Evolutionary conservation across 1,284 basidiomycete genomes (phyloP).

Genomic region (Naganishia albida): DNA sequence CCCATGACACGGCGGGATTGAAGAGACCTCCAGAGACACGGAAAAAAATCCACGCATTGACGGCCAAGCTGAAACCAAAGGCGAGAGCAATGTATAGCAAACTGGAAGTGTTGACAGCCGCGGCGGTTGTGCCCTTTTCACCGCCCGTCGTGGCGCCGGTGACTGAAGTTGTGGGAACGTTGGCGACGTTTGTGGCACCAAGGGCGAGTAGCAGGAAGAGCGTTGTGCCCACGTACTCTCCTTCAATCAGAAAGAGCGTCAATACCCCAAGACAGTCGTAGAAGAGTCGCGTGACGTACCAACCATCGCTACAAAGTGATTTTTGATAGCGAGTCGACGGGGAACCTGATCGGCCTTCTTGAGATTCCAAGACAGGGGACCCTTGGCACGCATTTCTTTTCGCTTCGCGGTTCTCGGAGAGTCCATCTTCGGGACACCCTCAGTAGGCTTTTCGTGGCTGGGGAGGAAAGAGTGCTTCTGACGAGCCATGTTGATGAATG

Average conservation of each 20-base stretch:
- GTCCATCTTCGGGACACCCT: background rate
- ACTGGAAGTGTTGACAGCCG: slow-evolving; percentile 44
- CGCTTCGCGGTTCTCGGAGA: background rate
- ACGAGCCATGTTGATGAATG: slow-evolving; percentile 9
- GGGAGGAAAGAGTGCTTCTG: slow-evolving; percentile 9
- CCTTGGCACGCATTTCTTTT: background rate
- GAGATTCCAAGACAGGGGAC: slow-evolving; percentile 37
- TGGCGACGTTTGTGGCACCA: slow-evolving; percentile 53
- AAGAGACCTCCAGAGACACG: slow-evolving; percentile 64
- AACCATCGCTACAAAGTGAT: slow-evolving; percentile 51
- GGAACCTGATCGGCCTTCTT: slow-evolving; percentile 38
- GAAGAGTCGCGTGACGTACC: background rate
- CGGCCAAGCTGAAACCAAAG: slow-evolving; percentile 56
- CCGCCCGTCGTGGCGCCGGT: slow-evolving; percentile 43
- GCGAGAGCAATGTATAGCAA: slow-evolving; percentile 56
- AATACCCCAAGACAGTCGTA: background rate
- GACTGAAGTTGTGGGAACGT: slow-evolving; percentile 46
- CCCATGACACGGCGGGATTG: slow-evolving; percentile 69
- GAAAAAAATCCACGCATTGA: slow-evolving; percentile 57
- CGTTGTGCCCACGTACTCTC: slow-evolving; percentile 57
- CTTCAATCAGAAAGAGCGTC: slow-evolving; percentile 28
- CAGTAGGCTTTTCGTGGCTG: slow-evolving; percentile 7
- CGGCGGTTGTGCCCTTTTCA: slow-evolving; percentile 39
- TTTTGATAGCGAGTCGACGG: slow-evolving; percentile 42
- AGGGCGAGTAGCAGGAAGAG: slow-evolving; percentile 55